phyloP scores from a whole-genome alignment of 805 yeast genomes.

The Torulaspora indica region DNA sequence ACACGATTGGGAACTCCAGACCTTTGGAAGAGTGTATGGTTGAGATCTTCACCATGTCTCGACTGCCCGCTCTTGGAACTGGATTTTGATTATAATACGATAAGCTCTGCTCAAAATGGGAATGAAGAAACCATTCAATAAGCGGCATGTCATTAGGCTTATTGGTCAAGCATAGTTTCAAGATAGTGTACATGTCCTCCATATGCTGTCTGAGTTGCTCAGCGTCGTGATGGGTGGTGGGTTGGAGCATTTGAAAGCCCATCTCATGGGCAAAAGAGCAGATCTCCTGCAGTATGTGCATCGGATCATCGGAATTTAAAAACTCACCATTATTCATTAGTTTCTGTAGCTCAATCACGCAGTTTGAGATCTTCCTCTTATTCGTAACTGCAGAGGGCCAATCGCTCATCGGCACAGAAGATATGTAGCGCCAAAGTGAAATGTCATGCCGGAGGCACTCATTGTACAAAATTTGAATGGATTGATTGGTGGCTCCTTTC shows the following conservation, averaged over 20 bases:
- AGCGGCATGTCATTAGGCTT: constrained; percentile 27
- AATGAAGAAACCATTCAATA: constrained; percentile 35
- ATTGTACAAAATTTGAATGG: constrained; percentile 23
- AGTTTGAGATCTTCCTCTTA: constrained; percentile 29
- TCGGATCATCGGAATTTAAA: constrained; percentile 32
- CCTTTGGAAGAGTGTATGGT: constrained; percentile 77
- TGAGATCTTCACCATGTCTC: constrained; percentile 46
- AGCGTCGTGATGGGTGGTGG: constrained; percentile 28
- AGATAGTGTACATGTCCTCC: constrained; percentile 36
- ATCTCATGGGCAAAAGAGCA: constrained; percentile 34
- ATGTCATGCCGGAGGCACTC: constrained; percentile 11
- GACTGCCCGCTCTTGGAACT: background rate
- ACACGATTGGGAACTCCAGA: constrained; percentile 65
- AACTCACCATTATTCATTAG: constrained; percentile 13
- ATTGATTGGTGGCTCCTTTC: constrained; percentile 25
- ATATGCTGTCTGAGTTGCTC: constrained; percentile 30
- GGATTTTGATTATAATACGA: constrained; percentile 8
- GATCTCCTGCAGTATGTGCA: constrained; percentile 36
- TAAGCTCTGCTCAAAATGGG: constrained; percentile 29
- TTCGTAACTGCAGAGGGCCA: constrained; percentile 19
- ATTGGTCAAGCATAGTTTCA: constrained; percentile 30
- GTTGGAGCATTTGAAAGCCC: constrained; percentile 28
- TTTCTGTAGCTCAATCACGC: constrained; percentile 24
- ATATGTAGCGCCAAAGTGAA: constrained; percentile 30
- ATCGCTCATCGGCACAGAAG: constrained; percentile 7